phyloP scores from a whole-genome alignment of 306 rosid genomes.

The Purshia tridentata region DNA sequence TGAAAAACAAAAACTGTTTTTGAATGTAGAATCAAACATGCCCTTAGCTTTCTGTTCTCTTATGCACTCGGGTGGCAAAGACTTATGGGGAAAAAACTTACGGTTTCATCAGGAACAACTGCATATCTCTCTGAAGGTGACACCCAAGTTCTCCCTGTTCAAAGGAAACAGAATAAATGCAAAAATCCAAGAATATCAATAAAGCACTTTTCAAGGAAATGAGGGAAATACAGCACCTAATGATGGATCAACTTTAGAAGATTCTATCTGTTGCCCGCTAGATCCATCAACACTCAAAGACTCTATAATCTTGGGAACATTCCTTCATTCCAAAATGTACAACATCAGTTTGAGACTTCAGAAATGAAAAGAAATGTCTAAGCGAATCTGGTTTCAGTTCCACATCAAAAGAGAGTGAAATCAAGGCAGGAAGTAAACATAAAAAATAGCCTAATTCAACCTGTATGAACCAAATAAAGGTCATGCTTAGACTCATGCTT shows the following conservation, averaged over 20 bases:
- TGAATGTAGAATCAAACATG: not conserved
- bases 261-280: slow-evolving; percentile 66
- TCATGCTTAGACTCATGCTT: not conserved
- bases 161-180: not conserved
- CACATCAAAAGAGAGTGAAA: not conserved
- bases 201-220: slow-evolving; percentile 4
- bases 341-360: slow-evolving; percentile 28
- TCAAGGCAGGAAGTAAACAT: not conserved
- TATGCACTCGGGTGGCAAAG: not conserved
- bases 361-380: slow-evolving; percentile 19
- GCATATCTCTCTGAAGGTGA: slow-evolving; percentile 87
- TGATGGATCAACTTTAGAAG: slow-evolving; percentile 61
- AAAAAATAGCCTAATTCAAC: not conserved
- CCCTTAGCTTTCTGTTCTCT: not conserved
- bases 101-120: slow-evolving; percentile 90
- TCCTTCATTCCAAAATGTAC: slow-evolving; percentile 49
- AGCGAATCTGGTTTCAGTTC: not conserved
- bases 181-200: slow-evolving; percentile 17
- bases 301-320: slow-evolving; percentile 71
- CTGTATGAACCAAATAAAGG: not conserved
- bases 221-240: slow-evolving; percentile 54
- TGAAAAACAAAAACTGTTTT: not conserved
- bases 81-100: slow-evolving; percentile 41
- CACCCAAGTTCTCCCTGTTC: slow-evolving; percentile 61
- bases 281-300: slow-evolving; percentile 88